Evolutionary conservation across 2,329 filamentous ascomycete genomes (phyloP), one percentile per base, ranked within the genome.

Genomic region (Monosporascus cannonballus): DNA sequence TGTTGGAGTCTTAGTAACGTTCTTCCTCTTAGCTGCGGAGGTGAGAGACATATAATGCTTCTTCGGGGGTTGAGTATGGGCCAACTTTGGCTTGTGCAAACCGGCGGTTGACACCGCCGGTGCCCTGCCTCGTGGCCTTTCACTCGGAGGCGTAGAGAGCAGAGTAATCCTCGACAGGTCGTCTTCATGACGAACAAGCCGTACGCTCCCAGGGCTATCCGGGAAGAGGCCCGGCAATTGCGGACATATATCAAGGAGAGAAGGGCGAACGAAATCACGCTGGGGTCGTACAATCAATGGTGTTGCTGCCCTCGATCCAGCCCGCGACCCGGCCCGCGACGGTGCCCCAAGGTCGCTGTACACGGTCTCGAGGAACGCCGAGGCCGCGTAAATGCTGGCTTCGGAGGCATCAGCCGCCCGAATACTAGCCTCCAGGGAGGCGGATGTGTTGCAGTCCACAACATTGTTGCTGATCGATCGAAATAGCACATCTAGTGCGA

Each of bases 401-500:
- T 97, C 93, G 1, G 90, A 92, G 1, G 84, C 74, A 69, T 97
- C 93, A 39, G 88, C 86, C 2, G 84, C 79, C 50, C 84, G 83
- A 14, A 96, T 76, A 1, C 90, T 92, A 1, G 87, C 79, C 58
- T 94, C 84, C 5, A 89, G 78, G 1, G 80, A 73, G 2, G 83
- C 77, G 15, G 81, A 79, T 3, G 76, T 72, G 24, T 73, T 73
- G 24, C 78, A 73, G 49, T 89, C 83, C 59, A 88, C 83, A 51
- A 95, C 83, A 54, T 85, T 87, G 18, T 81, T 74, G 53, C 83
- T 84, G 49, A 96, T 83, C 45, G 89, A 93, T 57, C 86, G 85
- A 73, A 95, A 99, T 48, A 97, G 79, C 41, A 95, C 81, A 65
- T 97, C 93, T 51, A 99, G 85, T 0, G 90, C 83, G 64, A 99